Conservation (phyloP, 2,329 filamentous ascomycete genomes). For the Echinosphaeria canescens region DNA sequence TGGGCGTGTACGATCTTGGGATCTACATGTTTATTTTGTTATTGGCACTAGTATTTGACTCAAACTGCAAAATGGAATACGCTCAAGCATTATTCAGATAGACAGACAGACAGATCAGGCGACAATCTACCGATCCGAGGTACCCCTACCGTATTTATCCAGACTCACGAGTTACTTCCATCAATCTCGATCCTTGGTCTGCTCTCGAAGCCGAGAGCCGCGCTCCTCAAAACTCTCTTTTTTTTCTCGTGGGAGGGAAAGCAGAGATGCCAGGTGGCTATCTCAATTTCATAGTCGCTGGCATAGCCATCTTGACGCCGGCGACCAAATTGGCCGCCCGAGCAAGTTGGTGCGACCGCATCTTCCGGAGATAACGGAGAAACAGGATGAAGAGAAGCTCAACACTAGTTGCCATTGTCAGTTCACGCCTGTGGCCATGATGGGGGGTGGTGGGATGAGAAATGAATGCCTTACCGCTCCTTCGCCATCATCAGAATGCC, state of each 20-base stretch:
- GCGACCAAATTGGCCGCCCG: conserved; percentile 43
- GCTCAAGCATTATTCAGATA: no score
- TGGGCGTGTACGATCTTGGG: no score
- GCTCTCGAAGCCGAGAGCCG: no score
- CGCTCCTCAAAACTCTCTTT: no score
- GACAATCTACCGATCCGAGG: no score
- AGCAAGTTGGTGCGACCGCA: conserved; percentile 48
- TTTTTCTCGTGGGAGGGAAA: no score
- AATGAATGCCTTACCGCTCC: conserved; percentile 57
- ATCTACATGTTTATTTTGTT: no score
- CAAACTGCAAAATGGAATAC: no score
- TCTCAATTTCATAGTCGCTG: conserved; percentile 11
- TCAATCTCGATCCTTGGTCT: no score
- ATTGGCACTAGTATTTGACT: no score
- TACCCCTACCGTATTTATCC: no score
- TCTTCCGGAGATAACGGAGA: conserved; percentile 55
- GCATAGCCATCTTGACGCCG: conserved; percentile 22
- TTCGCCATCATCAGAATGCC: conserved; percentile 99
- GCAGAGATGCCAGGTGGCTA: neutral
- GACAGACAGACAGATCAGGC: neutral
- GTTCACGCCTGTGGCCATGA: neutral
- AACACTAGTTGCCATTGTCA: conserved; percentile 40
- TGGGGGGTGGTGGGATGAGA: neutral
- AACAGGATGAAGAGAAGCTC: conserved; percentile 76
- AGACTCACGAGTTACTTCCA: no score